Evolutionary conservation across 805 yeast genomes (phyloP), one percentile per base, ranked within the genome.

Genomic region (Saccharomycopsis olivae): DNA sequence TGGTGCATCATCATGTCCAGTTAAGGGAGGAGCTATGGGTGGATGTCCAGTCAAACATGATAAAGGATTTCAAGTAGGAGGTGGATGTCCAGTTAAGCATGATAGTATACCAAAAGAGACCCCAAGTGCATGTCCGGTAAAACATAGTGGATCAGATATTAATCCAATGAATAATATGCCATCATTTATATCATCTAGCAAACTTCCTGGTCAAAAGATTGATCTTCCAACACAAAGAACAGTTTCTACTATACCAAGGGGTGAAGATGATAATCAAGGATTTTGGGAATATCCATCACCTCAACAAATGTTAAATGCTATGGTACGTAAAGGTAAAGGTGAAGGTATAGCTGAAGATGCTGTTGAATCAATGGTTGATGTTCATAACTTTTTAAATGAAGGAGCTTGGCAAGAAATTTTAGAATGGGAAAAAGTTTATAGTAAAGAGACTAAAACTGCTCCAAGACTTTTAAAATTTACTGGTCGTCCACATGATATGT

Each of bases 281-380:
- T 75, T 78, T 35, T 92, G 99, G 99, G 98, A 92, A 61, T 92
- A 92, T 56, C 99, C 99, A 2, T 85, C 96, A 2, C 98, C 99
- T 1, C 98, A 92, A 61, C 99, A 92, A 58, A 92, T 92, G 99
- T 77, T 87, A 49, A 88, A 89, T 54, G 99, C 99, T 10, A 89
- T 92, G 97, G 64, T 87, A 20, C 75, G 89, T 48, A 92, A 92
- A 63, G 95, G 96, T 16, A 89, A 92, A 53, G 78, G 73, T 2
- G 81, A 84, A 33, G 94, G 80, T 35, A 73, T 89, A 39, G 94
- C 89, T 2, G 97, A 88, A 57, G 95, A 86, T 48, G 96, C 96
- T 1, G 96, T 92, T 3, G 96, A 85, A 51, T 72, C 84, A 35
- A 92, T 92, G 99, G 98, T 92, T 19, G 89, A 81, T 49, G 94